Percentiles rank a stretch among this genome's conserved stretches.
phyloP scores from a whole-genome alignment of 371 early-diverging fungal genomes.

The Circinella minor region DNA sequence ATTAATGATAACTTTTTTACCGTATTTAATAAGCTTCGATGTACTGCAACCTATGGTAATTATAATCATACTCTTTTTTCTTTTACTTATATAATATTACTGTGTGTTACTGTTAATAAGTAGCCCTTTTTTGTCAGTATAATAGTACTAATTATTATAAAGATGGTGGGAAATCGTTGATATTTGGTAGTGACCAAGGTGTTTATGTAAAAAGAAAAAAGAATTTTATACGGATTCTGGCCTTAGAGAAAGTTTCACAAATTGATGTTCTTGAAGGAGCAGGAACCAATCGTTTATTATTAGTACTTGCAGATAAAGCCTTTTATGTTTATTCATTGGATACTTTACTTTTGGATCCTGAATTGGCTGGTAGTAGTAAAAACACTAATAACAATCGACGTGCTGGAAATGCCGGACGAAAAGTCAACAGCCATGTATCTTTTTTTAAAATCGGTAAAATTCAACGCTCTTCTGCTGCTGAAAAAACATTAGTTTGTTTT shows the following conservation, averaged over 20 bases:
- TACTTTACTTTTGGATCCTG: constrained; percentile 38
- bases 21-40: constrained; percentile 41
- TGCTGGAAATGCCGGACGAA: constrained; percentile 40
- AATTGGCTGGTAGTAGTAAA: not conserved
- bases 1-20: constrained; percentile 41
- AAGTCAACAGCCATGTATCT: constrained; percentile 73
- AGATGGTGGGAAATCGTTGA: constrained; percentile 25
- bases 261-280: constrained; percentile 71
- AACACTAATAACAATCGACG: constrained; percentile 33
- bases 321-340: constrained; percentile 75
- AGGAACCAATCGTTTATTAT: constrained; percentile 62
- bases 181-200: constrained; percentile 33
- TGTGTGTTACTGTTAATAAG: too few species aligned
- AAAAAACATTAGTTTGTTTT: constrained; percentile 62
- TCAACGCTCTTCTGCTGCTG: constrained; percentile 26
- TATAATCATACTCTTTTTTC: not conserved
- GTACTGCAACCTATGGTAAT: constrained; percentile 41
- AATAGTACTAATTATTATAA: not conserved
- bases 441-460: constrained; percentile 88
- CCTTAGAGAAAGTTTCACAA: constrained; percentile 77
- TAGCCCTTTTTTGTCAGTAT: too few species aligned
- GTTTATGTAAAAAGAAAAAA: constrained; percentile 25
- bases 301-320: constrained; percentile 79
- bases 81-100: too few species aligned
- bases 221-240: constrained; percentile 54